A percentile compares a stretch with the other conserved stretches of the same genome.
Conservation (phyloP, 306 rosid species). For the Quillaja saponaria region DNA sequence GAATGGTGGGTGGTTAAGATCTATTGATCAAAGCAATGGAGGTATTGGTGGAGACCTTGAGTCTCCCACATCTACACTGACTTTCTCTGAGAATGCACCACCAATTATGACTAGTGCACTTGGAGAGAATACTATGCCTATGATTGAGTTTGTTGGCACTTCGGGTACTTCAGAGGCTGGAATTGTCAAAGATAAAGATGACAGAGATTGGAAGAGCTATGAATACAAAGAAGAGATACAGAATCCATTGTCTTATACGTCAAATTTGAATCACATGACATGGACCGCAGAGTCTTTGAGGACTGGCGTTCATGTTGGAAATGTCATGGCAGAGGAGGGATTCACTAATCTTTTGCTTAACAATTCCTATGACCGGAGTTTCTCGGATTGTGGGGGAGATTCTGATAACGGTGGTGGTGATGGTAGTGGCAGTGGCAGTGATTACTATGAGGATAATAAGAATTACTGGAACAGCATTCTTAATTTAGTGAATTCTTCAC, state of each 20-base stretch:
- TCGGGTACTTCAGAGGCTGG: constrained; percentile 51
- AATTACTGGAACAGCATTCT: constrained; percentile 94
- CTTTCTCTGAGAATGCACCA: constrained; percentile 60
- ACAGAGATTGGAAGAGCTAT: constrained; percentile 65
- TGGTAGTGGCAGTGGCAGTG: constrained; percentile 33
- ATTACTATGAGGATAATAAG: constrained; percentile 79
- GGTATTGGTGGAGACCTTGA: constrained; percentile 53
- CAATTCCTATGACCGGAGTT: constrained; percentile 58
- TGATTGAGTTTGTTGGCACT: constrained; percentile 81
- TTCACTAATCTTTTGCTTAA: constrained; percentile 86
- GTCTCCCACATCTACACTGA: constrained; percentile 82
- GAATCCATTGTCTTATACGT: constrained; percentile 49
- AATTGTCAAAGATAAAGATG: constrained; percentile 57
- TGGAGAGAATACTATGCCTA: constrained; percentile 40
- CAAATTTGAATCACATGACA: constrained; percentile 53
- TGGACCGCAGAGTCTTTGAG: constrained; percentile 51
- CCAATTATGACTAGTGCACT: constrained; percentile 35
- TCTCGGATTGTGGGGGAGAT: constrained; percentile 63
- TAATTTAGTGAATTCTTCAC: constrained; percentile 87
- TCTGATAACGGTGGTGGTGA: constrained; percentile 46
- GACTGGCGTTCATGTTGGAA: constrained; percentile 21
- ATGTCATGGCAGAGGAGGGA: constrained; percentile 68
- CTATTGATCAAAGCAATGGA: constrained; percentile 29
- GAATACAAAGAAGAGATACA: constrained; percentile 48
- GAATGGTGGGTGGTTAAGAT: constrained; percentile 50